These are phyloP conservation scores for Clarireedia monteithiana DNA, from an alignment of 2,329 filamentous ascomycete genomes.

Conservation along the genomic window DNA sequence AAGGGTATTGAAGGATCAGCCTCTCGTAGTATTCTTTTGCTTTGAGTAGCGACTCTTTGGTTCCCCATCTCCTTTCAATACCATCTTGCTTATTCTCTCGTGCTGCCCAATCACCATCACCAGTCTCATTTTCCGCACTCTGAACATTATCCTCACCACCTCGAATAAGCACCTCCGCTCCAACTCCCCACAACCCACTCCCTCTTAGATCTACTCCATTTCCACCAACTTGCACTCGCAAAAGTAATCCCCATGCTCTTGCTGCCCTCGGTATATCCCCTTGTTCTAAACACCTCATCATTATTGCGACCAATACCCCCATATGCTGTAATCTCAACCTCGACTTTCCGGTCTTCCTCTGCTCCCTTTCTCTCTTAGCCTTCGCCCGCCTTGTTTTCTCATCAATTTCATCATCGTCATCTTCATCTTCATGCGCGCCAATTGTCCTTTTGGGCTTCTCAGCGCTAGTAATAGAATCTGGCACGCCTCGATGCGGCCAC, in stretches of 20 bases:
- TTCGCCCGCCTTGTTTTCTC: constrained; percentile 9
- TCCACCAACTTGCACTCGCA: constrained; percentile 51
- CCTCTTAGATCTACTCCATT: constrained; percentile 58
- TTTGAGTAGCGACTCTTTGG: constrained; percentile 43
- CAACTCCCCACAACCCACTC: constrained; percentile 71
- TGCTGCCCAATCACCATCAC: background rate
- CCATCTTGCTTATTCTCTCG: constrained; percentile 3
- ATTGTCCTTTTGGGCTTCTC: background rate
- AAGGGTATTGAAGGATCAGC: constrained; percentile 69
- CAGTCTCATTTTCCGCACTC: background rate
- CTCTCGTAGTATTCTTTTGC: constrained; percentile 67
- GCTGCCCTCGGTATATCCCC: constrained; percentile 65
- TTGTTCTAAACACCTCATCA: constrained; percentile 65
- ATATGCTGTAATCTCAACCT: constrained; percentile 48
- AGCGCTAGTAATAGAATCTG: constrained; percentile 2
- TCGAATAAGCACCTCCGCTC: constrained; percentile 72
- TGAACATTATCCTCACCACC: constrained; percentile 28
- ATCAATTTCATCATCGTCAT: constrained; percentile 10
- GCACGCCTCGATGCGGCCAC: constrained; percentile 46
- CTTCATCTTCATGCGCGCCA: background rate
- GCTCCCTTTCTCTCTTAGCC: constrained; percentile 3
- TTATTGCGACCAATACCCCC: constrained; percentile 56
- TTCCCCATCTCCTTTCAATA: constrained; percentile 30
- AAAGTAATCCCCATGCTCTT: constrained; percentile 66
- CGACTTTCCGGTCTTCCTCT: constrained; percentile 9